Conservation (phyloP, 768 basidiomycete species). For the Mycena amicta region DNA sequence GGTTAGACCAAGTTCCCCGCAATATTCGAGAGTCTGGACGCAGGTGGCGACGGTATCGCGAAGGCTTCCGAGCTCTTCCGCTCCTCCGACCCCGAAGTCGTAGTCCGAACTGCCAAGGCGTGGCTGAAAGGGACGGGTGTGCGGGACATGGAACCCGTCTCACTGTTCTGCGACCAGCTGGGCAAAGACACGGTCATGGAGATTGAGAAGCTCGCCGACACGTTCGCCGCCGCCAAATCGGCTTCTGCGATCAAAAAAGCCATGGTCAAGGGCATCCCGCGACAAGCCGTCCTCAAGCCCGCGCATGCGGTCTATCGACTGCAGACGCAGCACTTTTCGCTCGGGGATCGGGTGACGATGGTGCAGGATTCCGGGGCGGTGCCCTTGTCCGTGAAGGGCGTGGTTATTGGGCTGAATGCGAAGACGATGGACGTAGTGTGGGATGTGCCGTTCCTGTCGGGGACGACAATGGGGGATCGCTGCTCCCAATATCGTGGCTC, state of each 20-base stretch:
- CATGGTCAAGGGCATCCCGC: constrained; percentile 90
- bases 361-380: constrained; percentile 94
- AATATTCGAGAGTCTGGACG: constrained; percentile 73
- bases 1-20: constrained; percentile 82
- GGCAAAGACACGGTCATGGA: constrained; percentile 80
- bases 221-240: constrained; percentile 61
- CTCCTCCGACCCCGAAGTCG: constrained; percentile 62
- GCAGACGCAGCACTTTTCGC: constrained; percentile 82
- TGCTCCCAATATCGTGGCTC: constrained; percentile 93
- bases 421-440: constrained; percentile 94
- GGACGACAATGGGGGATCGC: constrained; percentile 80
- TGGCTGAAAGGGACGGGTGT: constrained; percentile 91
- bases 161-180: constrained; percentile 89
- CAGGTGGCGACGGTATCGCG: constrained; percentile 79
- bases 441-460: constrained; percentile 96
- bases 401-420: constrained; percentile 85
- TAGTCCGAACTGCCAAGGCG: constrained; percentile 72
- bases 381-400: constrained; percentile 88
- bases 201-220: constrained; percentile 78
- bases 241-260: constrained; percentile 79
- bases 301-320: constrained; percentile 86
- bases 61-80: constrained; percentile 62
- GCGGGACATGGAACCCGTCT: constrained; percentile 88
- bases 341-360: constrained; percentile 96
- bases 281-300: constrained; percentile 92